phyloP scores from a whole-genome alignment of 306 rosid species.

The Trifolium fragiferum region DNA sequence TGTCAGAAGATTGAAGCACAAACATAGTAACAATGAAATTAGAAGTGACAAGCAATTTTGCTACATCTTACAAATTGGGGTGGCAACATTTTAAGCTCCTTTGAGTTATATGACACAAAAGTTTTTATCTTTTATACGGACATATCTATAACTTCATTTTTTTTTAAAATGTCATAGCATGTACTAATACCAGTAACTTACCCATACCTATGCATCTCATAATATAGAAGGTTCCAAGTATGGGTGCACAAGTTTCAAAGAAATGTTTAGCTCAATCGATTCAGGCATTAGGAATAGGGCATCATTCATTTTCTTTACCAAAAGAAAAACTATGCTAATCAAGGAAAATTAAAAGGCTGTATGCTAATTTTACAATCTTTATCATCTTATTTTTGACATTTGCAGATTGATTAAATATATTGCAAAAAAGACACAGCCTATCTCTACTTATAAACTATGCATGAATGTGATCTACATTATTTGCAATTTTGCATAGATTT shows the following conservation, averaged over 20 bases:
- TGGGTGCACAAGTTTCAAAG: constrained; percentile 14
- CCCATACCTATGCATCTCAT: not conserved
- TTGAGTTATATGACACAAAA: not conserved
- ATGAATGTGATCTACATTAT: constrained; percentile 27
- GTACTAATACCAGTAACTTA: not conserved
- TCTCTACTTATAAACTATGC: constrained; percentile 39
- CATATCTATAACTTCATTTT: not conserved
- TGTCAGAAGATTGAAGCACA: constrained; percentile 21
- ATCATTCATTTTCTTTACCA: constrained; percentile 27
- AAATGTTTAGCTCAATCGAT: not conserved
- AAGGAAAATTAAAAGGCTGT: constrained; percentile 16
- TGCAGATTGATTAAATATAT: constrained; percentile 19
- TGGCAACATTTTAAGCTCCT: not conserved
- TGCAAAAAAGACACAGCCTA: constrained; percentile 7
- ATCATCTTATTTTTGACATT: constrained; percentile 26
- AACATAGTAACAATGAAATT: constrained; percentile 8
- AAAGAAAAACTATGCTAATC: constrained; percentile 34
- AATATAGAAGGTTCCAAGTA: not conserved
- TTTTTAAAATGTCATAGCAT: not conserved
- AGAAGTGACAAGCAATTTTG: not conserved
- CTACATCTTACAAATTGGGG: not conserved
- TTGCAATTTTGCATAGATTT: constrained; percentile 36
- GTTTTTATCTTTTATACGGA: not conserved
- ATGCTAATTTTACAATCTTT: constrained; percentile 22
- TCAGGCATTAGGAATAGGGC: not conserved